Evolutionary conservation across 2,329 filamentous ascomycete species (phyloP).

Genomic region (Arthrinium puccinioides): DNA sequence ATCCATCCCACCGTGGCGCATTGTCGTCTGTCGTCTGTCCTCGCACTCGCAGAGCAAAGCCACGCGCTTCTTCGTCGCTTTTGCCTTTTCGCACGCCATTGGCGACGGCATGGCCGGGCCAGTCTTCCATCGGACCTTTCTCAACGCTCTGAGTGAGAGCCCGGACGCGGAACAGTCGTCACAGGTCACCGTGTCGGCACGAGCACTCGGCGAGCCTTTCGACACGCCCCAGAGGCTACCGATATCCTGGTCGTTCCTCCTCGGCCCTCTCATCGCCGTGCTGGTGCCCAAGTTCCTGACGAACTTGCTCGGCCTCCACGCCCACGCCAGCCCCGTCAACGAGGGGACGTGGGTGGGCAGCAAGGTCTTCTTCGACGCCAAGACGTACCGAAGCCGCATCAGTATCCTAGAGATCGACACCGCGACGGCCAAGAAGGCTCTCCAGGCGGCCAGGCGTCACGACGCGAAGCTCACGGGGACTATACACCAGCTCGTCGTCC

Average conservation of each 20-base stretch:
- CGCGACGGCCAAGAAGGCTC: constrained; percentile 15
- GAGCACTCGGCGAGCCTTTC: constrained; percentile 25
- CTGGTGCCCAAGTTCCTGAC: constrained; percentile 27
- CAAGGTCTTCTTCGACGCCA: constrained; percentile 17
- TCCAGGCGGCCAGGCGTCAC: constrained; percentile 22
- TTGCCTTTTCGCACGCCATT: constrained; percentile 34
- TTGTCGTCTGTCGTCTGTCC: constrained; percentile 26
- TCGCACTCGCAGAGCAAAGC: background rate
- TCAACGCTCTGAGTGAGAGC: constrained; percentile 14
- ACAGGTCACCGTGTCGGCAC: constrained; percentile 6
- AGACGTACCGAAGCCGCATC: constrained; percentile 20
- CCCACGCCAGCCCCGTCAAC: constrained; percentile 16
- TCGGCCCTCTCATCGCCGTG: constrained; percentile 27
- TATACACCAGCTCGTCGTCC: constrained; percentile 30
- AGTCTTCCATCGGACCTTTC: constrained; percentile 33
- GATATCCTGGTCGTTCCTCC: constrained; percentile 36
- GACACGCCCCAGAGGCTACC: constrained; percentile 29
- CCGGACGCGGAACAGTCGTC: background rate
- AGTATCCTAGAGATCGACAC: constrained; percentile 22
- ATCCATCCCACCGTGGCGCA: constrained; percentile 31
- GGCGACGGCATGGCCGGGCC: constrained; percentile 34
- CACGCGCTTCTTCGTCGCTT: constrained; percentile 25
- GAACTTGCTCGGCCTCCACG: constrained; percentile 22
- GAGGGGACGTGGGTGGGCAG: constrained; percentile 25
- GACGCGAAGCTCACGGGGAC: constrained; percentile 32